Base-by-base conservation (phyloP, 306 rosid genomes). In the Vigna radiata region DNA sequence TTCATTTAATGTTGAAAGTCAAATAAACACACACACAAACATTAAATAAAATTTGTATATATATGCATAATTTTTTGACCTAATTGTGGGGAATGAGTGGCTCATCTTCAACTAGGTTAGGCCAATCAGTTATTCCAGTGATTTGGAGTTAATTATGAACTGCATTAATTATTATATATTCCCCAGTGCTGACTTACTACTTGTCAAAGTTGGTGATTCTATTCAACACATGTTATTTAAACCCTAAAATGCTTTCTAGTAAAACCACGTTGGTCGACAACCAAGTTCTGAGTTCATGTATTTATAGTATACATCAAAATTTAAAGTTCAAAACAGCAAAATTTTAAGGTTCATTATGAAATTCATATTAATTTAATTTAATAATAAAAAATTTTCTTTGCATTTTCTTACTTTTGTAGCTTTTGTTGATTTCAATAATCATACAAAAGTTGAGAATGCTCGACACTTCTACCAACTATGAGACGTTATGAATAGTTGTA, bases 201-300 rank as follows among this genome's bases (percentile, higher is more conserved):
- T 55, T 55, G 76, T 79, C 79, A 84, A 80, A 66, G 43, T 43
- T 44, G 27, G 37, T 76, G 46, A 41, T 70, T 63, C 75, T 71
- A 54, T 19, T 19, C 31, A 53, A 76, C 62, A 17, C 5, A 48
- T 74, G 10, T 17, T 59, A 36, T 68, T 67, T 68, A 31, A 66
- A 50, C 29, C 52, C 23, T 10, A 54, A 16, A 17, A 5, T 50
- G 59, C 55, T 41, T 49, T 77, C 63, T 18, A 54, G 25, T 73
- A 63, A 59, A 67, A 56, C 73, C 21, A 60, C 12, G 58, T 36
- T 19, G 16, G 16, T 54, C 12, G 14, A 19, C 14, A 56, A 55
- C 16, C 33, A 21, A 56, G n/a, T 58, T 31, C 39, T 46, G 18
- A 78, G 53, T 60, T 37, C 12, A 37, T 60, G 73, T 13, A 37